Evolutionary conservation across 257 asterid species (phyloP).

Genomic region (Haberlea rhodopensis): DNA sequence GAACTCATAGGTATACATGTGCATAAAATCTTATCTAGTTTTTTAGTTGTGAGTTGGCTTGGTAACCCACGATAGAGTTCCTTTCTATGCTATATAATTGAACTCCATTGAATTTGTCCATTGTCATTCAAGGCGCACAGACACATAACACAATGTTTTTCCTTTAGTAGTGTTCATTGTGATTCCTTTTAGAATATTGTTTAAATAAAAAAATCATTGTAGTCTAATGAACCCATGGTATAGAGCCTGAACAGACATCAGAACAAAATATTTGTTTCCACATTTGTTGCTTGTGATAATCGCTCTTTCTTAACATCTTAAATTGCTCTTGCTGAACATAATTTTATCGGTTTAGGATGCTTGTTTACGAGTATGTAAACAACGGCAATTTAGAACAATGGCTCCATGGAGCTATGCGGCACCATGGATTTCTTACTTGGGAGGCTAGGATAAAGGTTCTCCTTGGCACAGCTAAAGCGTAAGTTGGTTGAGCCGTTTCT

Average conservation of each 20-base stretch:
- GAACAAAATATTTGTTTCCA: background rate
- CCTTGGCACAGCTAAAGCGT: slow-evolving; percentile 99
- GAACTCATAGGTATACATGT: slow-evolving; percentile 78
- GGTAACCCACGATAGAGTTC: background rate
- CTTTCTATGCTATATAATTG: background rate
- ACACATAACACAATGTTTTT: background rate
- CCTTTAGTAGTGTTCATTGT: background rate
- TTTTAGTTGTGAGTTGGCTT: slow-evolving; percentile 5
- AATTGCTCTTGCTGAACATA: background rate
- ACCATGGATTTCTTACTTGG: slow-evolving; percentile 91
- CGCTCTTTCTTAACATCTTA: background rate
- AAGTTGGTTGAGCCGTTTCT: slow-evolving; percentile 34
- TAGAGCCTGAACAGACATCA: background rate
- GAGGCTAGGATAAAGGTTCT: slow-evolving; percentile 88
- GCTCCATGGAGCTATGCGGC: slow-evolving; percentile 98
- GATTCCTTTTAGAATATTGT: background rate
- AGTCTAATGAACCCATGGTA: background rate
- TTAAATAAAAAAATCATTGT: background rate
- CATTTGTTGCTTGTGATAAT: background rate
- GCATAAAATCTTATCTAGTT: background rate
- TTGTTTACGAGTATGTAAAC: slow-evolving; percentile 86
- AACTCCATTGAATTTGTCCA: background rate
- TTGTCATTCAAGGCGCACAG: background rate
- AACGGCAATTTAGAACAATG: slow-evolving; percentile 94
- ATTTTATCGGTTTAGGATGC: slow-evolving; percentile 42